Evolutionary conservation across 345 rosid species (phyloP).

Genomic region (Populus nigra): DNA sequence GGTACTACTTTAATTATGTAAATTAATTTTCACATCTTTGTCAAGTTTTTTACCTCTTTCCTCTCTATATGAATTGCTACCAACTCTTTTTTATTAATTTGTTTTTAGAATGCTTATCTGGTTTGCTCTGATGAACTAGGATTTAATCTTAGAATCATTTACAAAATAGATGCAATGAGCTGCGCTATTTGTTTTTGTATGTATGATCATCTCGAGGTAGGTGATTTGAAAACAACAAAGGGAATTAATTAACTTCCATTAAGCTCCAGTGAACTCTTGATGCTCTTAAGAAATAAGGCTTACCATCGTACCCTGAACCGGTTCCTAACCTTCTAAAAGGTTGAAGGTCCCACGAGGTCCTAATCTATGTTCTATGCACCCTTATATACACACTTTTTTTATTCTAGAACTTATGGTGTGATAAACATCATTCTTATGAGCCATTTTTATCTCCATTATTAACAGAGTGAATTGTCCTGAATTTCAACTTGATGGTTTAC

Average conservation of each 20-base stretch:
- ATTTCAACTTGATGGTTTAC: background rate
- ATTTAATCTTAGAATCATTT: background rate
- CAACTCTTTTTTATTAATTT: too few species aligned
- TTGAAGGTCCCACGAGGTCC: background rate
- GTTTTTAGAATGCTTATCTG: background rate
- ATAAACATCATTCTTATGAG: background rate
- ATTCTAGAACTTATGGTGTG: background rate
- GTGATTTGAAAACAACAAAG: background rate
- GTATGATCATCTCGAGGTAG: background rate
- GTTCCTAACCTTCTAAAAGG: background rate
- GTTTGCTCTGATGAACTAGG: background rate
- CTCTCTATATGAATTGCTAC: too few species aligned
- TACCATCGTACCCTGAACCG: background rate
- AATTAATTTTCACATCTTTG: background rate
- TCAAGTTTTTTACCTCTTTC: background rate
- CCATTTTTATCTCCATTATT: background rate
- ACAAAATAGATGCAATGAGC: background rate
- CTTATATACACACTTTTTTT: too few species aligned
- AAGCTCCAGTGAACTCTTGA: background rate
- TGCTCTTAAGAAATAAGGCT: background rate
- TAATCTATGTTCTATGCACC: too few species aligned
- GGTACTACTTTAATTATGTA: conserved; percentile 34
- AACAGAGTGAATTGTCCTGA: background rate
- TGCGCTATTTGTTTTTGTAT: background rate
- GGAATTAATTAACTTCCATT: background rate